A percentile compares a stretch with the other conserved stretches of the same genome.
phyloP scores from a whole-genome alignment of 345 rosid species.

The Brassica rapa region DNA sequence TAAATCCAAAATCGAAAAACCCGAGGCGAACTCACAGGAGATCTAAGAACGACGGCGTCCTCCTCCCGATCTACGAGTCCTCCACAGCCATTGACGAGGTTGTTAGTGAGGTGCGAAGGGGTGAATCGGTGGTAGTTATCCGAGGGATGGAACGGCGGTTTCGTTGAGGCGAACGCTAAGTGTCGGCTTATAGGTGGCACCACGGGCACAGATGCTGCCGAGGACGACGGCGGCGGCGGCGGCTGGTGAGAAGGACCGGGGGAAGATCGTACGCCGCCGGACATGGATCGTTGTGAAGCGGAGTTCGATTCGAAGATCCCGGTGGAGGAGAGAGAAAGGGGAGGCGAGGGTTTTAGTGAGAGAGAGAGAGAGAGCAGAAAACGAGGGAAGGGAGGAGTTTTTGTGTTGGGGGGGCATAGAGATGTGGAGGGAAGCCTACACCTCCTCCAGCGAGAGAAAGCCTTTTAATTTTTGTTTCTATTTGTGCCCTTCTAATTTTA shows the following conservation, averaged over 20 bases:
- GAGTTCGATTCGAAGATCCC: constrained; percentile 47
- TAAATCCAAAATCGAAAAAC: constrained; percentile 1
- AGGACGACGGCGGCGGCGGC: constrained; percentile 43
- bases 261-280: constrained; percentile 58
- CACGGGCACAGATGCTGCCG: constrained; percentile 45
- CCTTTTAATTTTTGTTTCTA: constrained; percentile 20
- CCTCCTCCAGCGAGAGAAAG: constrained; percentile 7
- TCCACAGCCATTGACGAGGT: constrained; percentile 9
- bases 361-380: constrained; percentile 49
- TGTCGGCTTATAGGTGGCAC: constrained; percentile 79
- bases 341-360: constrained; percentile 34
- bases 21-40: constrained; percentile 61
- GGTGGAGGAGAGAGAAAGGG: constrained; percentile 15
- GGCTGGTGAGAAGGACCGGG: constrained; percentile 38
- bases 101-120: constrained; percentile 29
- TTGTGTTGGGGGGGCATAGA: constrained; percentile 54
- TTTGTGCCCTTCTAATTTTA: constrained; percentile 30
- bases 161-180: constrained; percentile 67
- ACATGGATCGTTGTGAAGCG: constrained; percentile 44
- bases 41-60: constrained; percentile 60
- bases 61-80: constrained; percentile 55
- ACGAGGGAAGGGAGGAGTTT: constrained; percentile 80
- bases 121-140: constrained; percentile 66
- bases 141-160: constrained; percentile 70
- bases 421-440: constrained; percentile 67